phyloP scores from a whole-genome alignment of 805 yeast genomes.

The Ogataea henricii region DNA sequence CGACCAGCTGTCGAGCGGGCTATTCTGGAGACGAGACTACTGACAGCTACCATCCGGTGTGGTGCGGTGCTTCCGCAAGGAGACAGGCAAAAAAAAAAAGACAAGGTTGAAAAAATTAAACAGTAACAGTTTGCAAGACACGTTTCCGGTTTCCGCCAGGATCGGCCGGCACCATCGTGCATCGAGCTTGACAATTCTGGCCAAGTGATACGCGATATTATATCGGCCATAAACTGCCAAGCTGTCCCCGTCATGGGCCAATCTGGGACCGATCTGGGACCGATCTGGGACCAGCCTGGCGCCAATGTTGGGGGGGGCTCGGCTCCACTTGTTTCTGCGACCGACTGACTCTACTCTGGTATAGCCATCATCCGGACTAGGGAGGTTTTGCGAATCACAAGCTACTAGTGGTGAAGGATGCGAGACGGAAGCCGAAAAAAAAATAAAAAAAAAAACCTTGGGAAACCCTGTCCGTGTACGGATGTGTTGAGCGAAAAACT shows the following conservation, averaged over 20 bases:
- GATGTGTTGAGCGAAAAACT: background rate
- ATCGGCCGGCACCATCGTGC: slow-evolving; percentile 9
- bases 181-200: slow-evolving; percentile 1
- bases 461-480: background rate
- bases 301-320: no score
- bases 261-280: no score
- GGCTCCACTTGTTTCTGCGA: no score
- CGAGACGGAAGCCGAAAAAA: slow-evolving; percentile 2
- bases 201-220: slow-evolving; percentile 1
- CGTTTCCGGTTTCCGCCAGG: slow-evolving; percentile 6
- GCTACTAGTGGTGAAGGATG: background rate
- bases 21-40: background rate
- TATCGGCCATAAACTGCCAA: background rate
- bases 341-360: no score
- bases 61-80: no score
- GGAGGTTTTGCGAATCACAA: background rate
- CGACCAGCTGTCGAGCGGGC: background rate
- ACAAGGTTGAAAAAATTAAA: no score
- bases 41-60: no score
- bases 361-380: no score
- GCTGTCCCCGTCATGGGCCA: background rate
- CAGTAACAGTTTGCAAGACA: no score
- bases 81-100: no score
- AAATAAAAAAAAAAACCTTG: no score
- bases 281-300: no score